A percentile compares a stretch with the other conserved stretches of the same genome.
phyloP scores from a whole-genome alignment of 2,329 filamentous ascomycete species.

The Leptographium lundbergii region DNA sequence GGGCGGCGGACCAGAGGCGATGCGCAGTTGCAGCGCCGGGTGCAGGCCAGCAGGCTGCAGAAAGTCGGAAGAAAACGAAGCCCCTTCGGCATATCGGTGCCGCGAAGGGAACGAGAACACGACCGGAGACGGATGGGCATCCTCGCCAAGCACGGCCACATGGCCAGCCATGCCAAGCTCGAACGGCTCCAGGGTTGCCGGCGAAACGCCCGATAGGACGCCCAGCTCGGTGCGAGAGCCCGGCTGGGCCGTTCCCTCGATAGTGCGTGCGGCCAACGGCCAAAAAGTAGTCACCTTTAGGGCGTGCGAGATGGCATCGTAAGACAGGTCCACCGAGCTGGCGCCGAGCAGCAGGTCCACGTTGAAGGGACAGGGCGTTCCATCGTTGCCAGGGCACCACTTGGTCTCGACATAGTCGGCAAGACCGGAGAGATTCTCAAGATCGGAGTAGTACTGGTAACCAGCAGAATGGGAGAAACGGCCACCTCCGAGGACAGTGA shows the following conservation, averaged over 20 bases:
- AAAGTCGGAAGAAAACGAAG: conserved; percentile 52
- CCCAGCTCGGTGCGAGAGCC: conserved; percentile 64
- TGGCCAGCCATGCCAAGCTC: conserved; percentile 71
- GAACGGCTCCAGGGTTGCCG: conserved; percentile 47
- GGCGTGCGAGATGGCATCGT: conserved; percentile 52
- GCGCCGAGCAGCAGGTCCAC: conserved; percentile 35
- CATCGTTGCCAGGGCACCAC: conserved; percentile 31
- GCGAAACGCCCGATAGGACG: conserved; percentile 53
- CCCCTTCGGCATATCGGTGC: conserved; percentile 45
- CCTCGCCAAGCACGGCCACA: conserved; percentile 64
- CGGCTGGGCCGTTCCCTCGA: conserved; percentile 27
- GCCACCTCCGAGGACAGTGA: conserved; percentile 42
- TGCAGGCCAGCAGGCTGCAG: conserved; percentile 68
- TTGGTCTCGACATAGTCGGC: conserved; percentile 36
- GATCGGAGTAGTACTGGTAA: conserved; percentile 57
- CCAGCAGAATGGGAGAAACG: conserved; percentile 50
- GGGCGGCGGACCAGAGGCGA: conserved; percentile 41
- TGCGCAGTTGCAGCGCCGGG: conserved; percentile 58
- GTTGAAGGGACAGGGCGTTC: conserved; percentile 35
- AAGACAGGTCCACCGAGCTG: conserved; percentile 63
- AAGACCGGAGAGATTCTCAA: conserved; percentile 45
- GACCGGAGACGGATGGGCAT: conserved; percentile 58
- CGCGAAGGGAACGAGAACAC: conserved; percentile 76
- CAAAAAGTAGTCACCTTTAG: conserved; percentile 55
- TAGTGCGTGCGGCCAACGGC: conserved; percentile 30